Evolutionary conservation across 345 rosid species (phyloP).

Genomic region (Balakata baccata): DNA sequence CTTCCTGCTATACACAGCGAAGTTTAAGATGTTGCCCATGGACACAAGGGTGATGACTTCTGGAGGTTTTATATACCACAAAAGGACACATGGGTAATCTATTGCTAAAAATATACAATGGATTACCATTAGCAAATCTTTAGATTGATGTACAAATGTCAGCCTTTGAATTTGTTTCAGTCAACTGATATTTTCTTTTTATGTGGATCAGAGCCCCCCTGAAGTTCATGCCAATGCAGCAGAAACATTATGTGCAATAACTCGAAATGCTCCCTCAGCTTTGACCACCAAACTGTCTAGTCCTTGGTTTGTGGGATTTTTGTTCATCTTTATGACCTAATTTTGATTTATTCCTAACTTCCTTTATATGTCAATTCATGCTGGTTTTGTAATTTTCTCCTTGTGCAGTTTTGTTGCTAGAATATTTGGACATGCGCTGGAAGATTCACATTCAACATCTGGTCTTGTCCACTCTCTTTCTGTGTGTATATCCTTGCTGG

Average conservation of each 20-base stretch:
- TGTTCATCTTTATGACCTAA: neutral
- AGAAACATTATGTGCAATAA: constrained; percentile 87
- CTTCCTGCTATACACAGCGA: neutral
- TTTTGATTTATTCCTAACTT: neutral
- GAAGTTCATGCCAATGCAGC: constrained; percentile 97
- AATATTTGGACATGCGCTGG: constrained; percentile 92
- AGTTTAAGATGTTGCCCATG: neutral
- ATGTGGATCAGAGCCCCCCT: constrained; percentile 56
- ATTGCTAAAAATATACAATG: neutral
- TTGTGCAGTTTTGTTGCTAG: constrained; percentile 74
- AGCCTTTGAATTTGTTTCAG: neutral
- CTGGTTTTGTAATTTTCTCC: constrained; percentile 1
- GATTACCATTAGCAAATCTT: neutral
- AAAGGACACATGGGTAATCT: neutral
- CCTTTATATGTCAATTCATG: neutral
- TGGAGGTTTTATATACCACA: neutral
- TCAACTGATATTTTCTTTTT: constrained; percentile 28
- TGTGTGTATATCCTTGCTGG: constrained; percentile 91
- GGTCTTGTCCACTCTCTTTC: constrained; percentile 91
- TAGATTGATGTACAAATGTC: neutral
- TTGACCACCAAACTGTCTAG: constrained; percentile 84
- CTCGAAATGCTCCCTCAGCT: constrained; percentile 87
- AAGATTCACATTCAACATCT: constrained; percentile 83
- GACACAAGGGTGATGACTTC: neutral
- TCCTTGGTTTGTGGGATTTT: constrained; percentile 55